phyloP scores from a whole-genome alignment of 1,139 yeast species.

The Diutina siamensis region DNA sequence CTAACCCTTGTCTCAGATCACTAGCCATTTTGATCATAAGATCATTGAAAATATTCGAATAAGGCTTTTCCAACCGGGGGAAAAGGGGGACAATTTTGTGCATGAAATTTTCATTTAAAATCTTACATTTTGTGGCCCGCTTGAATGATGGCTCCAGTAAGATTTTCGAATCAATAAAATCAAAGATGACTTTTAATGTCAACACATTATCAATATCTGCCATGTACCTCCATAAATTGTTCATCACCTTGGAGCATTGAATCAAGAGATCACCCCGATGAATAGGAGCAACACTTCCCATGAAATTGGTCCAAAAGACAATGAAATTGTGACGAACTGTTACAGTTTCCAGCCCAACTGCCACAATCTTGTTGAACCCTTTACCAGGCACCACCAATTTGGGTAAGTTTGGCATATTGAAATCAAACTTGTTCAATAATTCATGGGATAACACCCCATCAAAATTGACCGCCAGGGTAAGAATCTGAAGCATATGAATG shows the following conservation, averaged over 20 bases:
- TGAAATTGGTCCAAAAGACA: background rate
- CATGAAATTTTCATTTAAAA: slow-evolving; percentile 70
- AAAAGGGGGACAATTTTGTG: slow-evolving; percentile 46
- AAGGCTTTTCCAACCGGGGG: slow-evolving; percentile 16
- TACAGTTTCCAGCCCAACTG: background rate
- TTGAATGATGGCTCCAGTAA: slow-evolving; percentile 51
- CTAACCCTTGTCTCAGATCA: slow-evolving; percentile 32
- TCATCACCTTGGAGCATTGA: slow-evolving; percentile 51
- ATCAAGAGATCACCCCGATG: slow-evolving; percentile 45
- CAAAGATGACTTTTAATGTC: slow-evolving; percentile 28
- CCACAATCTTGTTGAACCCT: background rate
- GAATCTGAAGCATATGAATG: background rate
- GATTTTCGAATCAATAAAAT: slow-evolving; percentile 38
- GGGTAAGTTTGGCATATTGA: background rate
- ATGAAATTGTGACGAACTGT: background rate
- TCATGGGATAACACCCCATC: background rate
- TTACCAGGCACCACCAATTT: background rate
- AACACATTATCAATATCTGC: slow-evolving; percentile 38
- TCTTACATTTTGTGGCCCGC: slow-evolving; percentile 59
- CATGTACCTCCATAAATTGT: slow-evolving; percentile 55
- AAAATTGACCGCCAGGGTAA: slow-evolving; percentile 2
- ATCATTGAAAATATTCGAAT: slow-evolving; percentile 13
- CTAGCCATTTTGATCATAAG: slow-evolving; percentile 9
- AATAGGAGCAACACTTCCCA: background rate
- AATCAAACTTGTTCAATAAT: background rate